Evolutionary conservation across 495 filamentous ascomycete species (phyloP), one percentile per base, ranked within the genome.

Genomic region (Talaromyces proteolyticus): DNA sequence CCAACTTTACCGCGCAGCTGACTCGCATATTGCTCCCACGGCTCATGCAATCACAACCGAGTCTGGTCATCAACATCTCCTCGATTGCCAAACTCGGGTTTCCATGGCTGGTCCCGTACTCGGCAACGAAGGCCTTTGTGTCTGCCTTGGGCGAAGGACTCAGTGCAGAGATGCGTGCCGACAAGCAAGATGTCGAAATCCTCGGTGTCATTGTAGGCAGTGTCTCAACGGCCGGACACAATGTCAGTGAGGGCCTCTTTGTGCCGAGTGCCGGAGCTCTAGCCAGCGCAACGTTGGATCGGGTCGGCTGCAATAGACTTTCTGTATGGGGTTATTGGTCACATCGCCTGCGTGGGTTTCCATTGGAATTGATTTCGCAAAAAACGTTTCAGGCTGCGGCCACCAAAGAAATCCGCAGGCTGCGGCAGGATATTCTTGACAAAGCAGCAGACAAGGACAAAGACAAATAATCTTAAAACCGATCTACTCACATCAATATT

Each of bases 61-160:
- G 55, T 2, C 51, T 77, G 4, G 57, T 78, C 17, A 6, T 76
- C 42, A 78, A 71, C 46, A 65, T 76, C 12, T 73, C 72, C 7
- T 68, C 64, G 4, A 4, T 66, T 8, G 59, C 64, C 6, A 46
- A 55, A 14, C 54, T 58, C 16, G 65, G 63, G 0, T 47, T 75
- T 37, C 69, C 72, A 2, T 72, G 63, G 50, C 24, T 73, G 1
- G 55, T 51, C 43, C 45, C 64, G 4, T 74, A 74, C 51, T 53
- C 59, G 4, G 55, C 55, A 1, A 59, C 65, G 4, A 74, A 74
- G 62, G 67, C 63, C 14, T 73, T 63, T 38, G 53, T 73, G 26
- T 50, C 59, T 6, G 53, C 62, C 0, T 69, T 67, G 50, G 66
- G 61, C 36, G 50, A 37, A 41, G 59, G 60, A 11, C 43, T 66